phyloP scores from a whole-genome alignment of 352 stramenopile genomes.

The Lagenidium giganteum region DNA sequence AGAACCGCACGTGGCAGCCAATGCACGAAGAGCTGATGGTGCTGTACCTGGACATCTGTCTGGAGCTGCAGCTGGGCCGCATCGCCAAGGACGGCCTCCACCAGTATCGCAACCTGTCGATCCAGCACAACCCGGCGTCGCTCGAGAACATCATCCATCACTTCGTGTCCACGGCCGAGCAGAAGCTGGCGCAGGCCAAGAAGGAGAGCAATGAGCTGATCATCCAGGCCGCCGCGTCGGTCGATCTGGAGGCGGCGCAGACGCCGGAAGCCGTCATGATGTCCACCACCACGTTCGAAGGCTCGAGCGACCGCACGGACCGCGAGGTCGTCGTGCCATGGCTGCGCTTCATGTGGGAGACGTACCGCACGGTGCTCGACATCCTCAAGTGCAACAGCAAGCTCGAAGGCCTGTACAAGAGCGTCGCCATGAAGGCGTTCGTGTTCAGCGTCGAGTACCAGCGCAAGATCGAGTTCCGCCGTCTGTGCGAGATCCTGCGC shows the following conservation, averaged over 20 bases:
- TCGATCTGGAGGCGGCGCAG: slow-evolving; percentile 91
- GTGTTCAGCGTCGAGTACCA: slow-evolving; percentile 84
- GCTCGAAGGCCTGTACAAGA: slow-evolving; percentile 74
- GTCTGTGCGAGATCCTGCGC: slow-evolving; percentile 96
- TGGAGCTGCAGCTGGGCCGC: slow-evolving; percentile 90
- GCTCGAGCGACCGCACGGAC: slow-evolving; percentile 93
- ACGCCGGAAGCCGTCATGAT: slow-evolving; percentile 95
- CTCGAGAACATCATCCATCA: slow-evolving; percentile 94
- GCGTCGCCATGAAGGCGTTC: slow-evolving; percentile 75
- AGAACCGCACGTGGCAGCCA: slow-evolving; percentile 96
- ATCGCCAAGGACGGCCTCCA: slow-evolving; percentile 98
- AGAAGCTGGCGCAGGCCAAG: slow-evolving; percentile 85
- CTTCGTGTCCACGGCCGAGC: slow-evolving; percentile 86
- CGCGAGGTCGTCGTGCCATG: slow-evolving; percentile 91
- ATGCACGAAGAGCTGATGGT: slow-evolving; percentile 97
- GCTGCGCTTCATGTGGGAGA: slow-evolving; percentile 97
- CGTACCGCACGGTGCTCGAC: slow-evolving; percentile 96
- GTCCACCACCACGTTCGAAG: slow-evolving; percentile 95
- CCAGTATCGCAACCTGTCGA: slow-evolving; percentile 95
- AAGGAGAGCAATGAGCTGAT: slow-evolving; percentile 84
- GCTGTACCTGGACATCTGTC: slow-evolving; percentile 95
- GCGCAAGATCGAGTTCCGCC: slow-evolving; percentile 94
- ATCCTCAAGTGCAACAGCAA: slow-evolving; percentile 97
- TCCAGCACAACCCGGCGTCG: slow-evolving; percentile 93
- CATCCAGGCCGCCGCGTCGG: slow-evolving; percentile 72